Evolutionary conservation across 306 rosid genomes (phyloP).

Genomic region (Comarum palustre): DNA sequence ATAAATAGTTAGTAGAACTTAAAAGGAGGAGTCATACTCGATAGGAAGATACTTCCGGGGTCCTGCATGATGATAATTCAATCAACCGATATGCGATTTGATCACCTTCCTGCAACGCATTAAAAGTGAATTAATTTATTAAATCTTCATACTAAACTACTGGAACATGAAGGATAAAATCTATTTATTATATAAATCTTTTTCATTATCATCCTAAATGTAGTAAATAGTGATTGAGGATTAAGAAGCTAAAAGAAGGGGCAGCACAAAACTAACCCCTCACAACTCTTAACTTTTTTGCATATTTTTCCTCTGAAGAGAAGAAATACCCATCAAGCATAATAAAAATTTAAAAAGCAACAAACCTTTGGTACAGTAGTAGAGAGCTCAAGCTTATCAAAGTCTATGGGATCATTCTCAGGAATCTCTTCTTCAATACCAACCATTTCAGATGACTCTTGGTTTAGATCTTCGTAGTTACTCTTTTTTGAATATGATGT

Average conservation of each 20-base stretch:
- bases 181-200: neutral
- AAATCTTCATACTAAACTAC: constrained; percentile 5
- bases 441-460: constrained; percentile 35
- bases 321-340: constrained; percentile 1
- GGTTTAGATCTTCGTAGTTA: constrained; percentile 24
- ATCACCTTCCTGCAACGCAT: constrained; percentile 61
- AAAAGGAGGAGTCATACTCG: constrained; percentile 53
- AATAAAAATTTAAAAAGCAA: constrained; percentile 17
- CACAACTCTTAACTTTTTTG: neutral
- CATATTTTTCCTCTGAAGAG: neutral
- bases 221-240: neutral
- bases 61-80: constrained; percentile 83
- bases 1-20: constrained; percentile 16
- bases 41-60: constrained; percentile 81
- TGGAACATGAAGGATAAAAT: neutral
- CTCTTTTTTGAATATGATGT: constrained; percentile 41
- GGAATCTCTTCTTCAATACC: constrained; percentile 37
- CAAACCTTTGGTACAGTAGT: constrained; percentile 67
- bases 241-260: neutral
- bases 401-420: constrained; percentile 39
- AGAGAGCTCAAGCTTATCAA: constrained; percentile 59
- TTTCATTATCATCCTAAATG: neutral
- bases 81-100: constrained; percentile 78
- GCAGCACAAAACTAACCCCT: neutral
- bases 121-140: constrained; percentile 12